These are phyloP conservation scores for Striga asiatica DNA, from an alignment of 257 asterid species.

Conservation along the genomic window DNA sequence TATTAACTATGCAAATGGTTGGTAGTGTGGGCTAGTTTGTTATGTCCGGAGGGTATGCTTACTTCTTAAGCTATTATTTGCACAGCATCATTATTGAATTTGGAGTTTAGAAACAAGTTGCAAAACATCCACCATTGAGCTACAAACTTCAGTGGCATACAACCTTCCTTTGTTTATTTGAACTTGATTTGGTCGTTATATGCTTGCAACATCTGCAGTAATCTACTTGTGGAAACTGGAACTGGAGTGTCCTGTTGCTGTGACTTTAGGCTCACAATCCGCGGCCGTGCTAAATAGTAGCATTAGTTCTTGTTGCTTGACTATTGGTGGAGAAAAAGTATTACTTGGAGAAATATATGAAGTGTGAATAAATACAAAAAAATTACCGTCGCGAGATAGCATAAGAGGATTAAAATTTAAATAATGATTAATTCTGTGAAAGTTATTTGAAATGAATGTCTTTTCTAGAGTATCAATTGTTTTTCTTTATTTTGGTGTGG, in stretches of 20 bases:
- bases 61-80: too few species aligned
- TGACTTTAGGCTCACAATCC: neutral
- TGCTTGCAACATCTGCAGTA: neutral
- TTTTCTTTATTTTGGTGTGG: too few species aligned
- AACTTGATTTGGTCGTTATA: neutral
- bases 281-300: neutral
- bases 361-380: too few species aligned
- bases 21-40: slow-evolving; percentile 1
- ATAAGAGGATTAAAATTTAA: too few species aligned
- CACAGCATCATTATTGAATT: neutral
- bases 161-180: neutral
- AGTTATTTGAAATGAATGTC: too few species aligned
- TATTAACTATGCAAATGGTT: neutral
- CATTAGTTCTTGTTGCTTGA: neutral
- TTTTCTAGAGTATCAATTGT: too few species aligned
- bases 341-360: neutral
- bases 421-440: too few species aligned
- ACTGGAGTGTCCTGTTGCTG: neutral
- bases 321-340: neutral
- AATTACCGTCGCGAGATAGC: too few species aligned
- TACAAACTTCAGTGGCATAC: too few species aligned
- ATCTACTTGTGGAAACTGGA: neutral
- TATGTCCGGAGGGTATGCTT: too few species aligned
- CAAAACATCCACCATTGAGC: too few species aligned
- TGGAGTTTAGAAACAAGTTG: too few species aligned